A percentile compares a stretch with the other conserved stretches of the same genome.
phyloP scores from a whole-genome alignment of 257 asterid species.

The Solanum arcanum region DNA sequence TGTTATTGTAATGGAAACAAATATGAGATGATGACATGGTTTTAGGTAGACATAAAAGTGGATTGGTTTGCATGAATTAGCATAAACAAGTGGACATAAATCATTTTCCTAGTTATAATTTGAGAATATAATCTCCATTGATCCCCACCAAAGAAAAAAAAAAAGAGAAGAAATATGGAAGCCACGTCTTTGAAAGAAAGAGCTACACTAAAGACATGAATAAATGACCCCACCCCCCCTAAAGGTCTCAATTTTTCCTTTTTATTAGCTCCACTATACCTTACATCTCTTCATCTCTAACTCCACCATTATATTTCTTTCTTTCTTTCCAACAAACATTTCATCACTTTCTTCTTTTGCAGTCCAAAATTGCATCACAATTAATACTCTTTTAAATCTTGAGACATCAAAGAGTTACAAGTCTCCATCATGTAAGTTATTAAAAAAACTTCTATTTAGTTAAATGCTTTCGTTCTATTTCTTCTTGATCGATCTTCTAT shows the following conservation, averaged over 20 bases:
- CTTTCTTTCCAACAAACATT: neutral
- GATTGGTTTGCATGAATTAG: neutral
- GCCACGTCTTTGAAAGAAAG: neutral
- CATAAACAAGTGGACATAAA: neutral
- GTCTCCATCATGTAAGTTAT: neutral
- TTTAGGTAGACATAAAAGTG: neutral
- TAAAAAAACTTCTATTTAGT: neutral
- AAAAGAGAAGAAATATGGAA: neutral
- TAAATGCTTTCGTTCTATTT: neutral
- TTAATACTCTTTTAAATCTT: neutral
- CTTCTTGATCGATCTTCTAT: neutral
- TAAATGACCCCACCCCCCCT: neutral
- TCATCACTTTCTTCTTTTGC: neutral
- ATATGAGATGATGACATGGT: neutral
- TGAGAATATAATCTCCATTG: neutral
- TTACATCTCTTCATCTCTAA: neutral
- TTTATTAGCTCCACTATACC: neutral
- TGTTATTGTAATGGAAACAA: no score
- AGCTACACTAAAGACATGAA: neutral
- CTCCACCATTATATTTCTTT: neutral
- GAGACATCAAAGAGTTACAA: neutral
- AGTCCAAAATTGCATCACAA: neutral
- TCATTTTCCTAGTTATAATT: neutral
- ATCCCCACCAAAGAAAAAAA: neutral
- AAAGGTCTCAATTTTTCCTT: neutral